Conservation (phyloP, 495 filamentous ascomycete genomes). For the Cenococcum geophilum region DNA sequence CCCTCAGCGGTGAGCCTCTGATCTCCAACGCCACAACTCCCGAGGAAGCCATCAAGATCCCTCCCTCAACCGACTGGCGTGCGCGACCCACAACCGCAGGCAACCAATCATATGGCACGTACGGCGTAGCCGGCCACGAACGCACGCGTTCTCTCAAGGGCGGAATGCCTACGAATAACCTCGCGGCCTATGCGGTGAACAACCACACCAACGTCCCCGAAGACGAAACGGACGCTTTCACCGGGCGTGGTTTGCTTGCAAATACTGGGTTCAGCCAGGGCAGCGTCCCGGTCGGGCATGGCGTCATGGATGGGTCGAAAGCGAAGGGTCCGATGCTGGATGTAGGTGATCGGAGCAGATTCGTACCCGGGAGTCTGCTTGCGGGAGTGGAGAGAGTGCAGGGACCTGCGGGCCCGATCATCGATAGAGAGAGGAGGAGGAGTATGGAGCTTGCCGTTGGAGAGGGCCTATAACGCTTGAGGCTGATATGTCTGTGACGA, state of each 20-base stretch:
- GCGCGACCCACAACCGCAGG: conserved; percentile 33
- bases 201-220: conserved; percentile 20
- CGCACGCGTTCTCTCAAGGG: conserved; percentile 18
- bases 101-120: conserved; percentile 16
- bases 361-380: conserved; percentile 53
- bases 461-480: conserved; percentile 13
- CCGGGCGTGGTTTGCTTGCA: conserved; percentile 33
- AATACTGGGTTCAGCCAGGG: conserved; percentile 31
- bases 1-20: conserved; percentile 47
- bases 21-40: conserved; percentile 60
- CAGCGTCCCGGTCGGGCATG: conserved; percentile 41
- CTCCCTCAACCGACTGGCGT: conserved; percentile 50
- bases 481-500: too few species aligned
- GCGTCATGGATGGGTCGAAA: conserved; percentile 49
- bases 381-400: conserved; percentile 35
- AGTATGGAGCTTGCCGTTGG: conserved; percentile 29
- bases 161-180: conserved; percentile 10
- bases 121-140: conserved; percentile 21
- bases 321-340: conserved; percentile 54
- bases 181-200: conserved; percentile 24
- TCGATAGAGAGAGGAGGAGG: conserved; percentile 36
- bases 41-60: conserved; percentile 48
- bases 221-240: conserved; percentile 31
- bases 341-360: conserved; percentile 46
- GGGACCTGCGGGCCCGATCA: conserved; percentile 21